Conservation (phyloP, 345 rosid genomes). For the Eucalyptus pumila region DNA sequence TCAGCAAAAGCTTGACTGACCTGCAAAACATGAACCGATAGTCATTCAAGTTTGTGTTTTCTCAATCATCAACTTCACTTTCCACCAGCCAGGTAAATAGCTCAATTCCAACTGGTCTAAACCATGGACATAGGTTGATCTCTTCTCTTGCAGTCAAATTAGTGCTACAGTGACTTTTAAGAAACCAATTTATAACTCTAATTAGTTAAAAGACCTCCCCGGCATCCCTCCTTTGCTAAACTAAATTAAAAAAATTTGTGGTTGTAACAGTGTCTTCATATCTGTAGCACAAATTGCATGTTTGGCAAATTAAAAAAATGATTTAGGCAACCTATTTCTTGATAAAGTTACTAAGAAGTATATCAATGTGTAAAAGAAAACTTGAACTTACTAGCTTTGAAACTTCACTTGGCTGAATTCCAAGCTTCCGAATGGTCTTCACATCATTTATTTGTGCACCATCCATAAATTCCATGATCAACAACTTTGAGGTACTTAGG, state of each 20-base stretch:
- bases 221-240: neutral
- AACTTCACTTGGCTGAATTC: conserved; percentile 68
- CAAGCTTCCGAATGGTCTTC: conserved; percentile 53
- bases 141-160: neutral
- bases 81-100: neutral
- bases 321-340: neutral
- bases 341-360: neutral
- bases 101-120: neutral
- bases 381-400: conserved; percentile 59
- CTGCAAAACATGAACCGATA: conserved; percentile 18
- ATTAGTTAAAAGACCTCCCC: neutral
- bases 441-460: conserved; percentile 82
- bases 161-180: neutral
- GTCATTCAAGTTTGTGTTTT: neutral
- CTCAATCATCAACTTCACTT: neutral
- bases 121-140: neutral
- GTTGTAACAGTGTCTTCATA: neutral
- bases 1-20: conserved; percentile 85
- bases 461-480: conserved; percentile 94
- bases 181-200: neutral
- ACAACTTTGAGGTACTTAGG: conserved; percentile 72
- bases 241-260: neutral
- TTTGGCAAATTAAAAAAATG: neutral
- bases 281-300: neutral
- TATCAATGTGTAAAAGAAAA: neutral